These are phyloP conservation scores for Purpureocillium takamizusanense DNA, from an alignment of 2,329 filamentous ascomycete species.

Conservation along the genomic window DNA sequence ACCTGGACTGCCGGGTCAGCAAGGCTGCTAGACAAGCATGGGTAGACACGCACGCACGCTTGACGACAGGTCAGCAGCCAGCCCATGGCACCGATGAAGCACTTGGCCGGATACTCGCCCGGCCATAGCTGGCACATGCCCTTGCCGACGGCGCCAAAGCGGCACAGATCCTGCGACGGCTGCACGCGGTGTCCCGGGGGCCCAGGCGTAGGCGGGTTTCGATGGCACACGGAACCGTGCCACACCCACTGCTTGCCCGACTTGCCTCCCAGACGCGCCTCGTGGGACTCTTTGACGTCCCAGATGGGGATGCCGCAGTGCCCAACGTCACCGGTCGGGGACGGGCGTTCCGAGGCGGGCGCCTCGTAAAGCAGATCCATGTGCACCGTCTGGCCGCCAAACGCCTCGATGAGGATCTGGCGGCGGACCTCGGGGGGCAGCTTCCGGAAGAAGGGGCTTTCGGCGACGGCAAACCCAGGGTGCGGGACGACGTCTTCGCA, in stretches of 20 bases:
- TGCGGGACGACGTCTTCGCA: constrained; percentile 2
- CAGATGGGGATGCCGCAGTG: constrained; percentile 1
- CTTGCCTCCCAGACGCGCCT: no score
- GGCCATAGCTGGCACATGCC: constrained; percentile 12
- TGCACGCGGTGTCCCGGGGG: constrained; percentile 5
- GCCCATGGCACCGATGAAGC: constrained; percentile 17
- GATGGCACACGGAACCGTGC: constrained; percentile 16
- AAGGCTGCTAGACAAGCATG: no score
- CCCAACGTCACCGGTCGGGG: background rate
- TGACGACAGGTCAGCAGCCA: constrained; percentile 21
- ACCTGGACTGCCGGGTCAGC: constrained; percentile 8
- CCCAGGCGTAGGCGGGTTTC: constrained; percentile 5
- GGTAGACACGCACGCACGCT: constrained; percentile 14
- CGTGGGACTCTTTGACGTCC: no score
- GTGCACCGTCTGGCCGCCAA: constrained; percentile 13
- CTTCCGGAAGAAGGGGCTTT: constrained; percentile 17
- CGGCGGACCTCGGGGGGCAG: constrained; percentile 24
- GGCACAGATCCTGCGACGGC: constrained; percentile 10
- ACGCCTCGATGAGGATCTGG: constrained; percentile 16
- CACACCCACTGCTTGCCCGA: constrained; percentile 13
- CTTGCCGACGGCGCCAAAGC: constrained; percentile 7
- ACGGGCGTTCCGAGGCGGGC: background rate
- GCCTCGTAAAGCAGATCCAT: constrained; percentile 11
- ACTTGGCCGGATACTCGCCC: constrained; percentile 8
- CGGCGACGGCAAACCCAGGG: constrained; percentile 1